A percentile compares a stretch with the other conserved stretches of the same genome.
Evolutionary conservation across 1,139 yeast genomes (phyloP).

Genomic region (Pichia sp.): DNA sequence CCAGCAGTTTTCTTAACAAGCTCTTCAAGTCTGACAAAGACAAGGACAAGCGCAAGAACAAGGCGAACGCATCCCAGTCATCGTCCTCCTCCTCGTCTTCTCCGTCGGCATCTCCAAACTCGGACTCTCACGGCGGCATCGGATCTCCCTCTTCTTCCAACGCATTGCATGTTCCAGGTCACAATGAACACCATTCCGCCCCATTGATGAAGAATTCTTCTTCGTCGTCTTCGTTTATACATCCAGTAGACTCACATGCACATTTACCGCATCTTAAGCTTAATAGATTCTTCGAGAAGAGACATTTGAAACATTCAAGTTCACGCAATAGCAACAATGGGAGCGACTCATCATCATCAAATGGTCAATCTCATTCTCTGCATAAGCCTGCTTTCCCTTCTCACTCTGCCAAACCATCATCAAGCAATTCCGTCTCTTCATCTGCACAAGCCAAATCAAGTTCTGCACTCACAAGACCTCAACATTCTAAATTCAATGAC

Average conservation of each 20-base stretch:
- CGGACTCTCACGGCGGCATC: not conserved
- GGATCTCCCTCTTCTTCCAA: too few species aligned
- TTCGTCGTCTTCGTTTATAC: constrained; percentile 9
- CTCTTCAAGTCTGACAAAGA: not conserved
- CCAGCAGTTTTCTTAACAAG: not conserved
- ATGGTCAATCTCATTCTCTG: not conserved
- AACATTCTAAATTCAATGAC: constrained; percentile 12
- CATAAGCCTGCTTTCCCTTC: not conserved
- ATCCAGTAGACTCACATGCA: constrained; percentile 11
- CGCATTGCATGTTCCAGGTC: not conserved
- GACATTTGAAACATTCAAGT: constrained; percentile 9
- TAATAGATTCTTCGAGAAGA: constrained; percentile 15
- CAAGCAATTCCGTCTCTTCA: too few species aligned
- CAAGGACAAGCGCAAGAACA: not conserved
- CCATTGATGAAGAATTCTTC: constrained; percentile 2
- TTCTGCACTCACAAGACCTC: not conserved
- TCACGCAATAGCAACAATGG: not conserved
- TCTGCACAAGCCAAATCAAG: not conserved
- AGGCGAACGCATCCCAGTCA: not conserved
- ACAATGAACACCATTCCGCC: not conserved
- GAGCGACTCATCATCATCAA: not conserved
- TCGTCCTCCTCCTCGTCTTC: not conserved
- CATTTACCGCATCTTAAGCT: constrained; percentile 13
- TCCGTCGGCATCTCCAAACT: not conserved
- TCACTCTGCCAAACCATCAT: too few species aligned